Percentiles rank a stretch among this genome's conserved stretches.
phyloP scores from a whole-genome alignment of 495 filamentous ascomycete species.

The Xylaria palmicola region DNA sequence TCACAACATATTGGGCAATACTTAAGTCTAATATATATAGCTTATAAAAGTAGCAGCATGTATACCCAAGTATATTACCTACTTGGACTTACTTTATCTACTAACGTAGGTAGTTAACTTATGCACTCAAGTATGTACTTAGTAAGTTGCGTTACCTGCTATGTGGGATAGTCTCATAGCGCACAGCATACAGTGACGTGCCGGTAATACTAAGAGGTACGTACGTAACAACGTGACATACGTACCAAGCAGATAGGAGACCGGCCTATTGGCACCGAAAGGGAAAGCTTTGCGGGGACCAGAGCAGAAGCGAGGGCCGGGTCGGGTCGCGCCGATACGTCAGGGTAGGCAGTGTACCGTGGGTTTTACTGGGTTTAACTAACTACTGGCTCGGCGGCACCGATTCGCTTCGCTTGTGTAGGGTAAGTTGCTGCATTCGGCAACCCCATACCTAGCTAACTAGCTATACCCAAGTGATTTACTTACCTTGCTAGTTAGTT shows the following conservation, averaged over 20 bases:
- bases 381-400: conserved; percentile 13
- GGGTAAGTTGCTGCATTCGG: neutral
- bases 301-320: neutral
- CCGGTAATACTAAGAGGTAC: neutral
- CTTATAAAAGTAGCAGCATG: too few species aligned
- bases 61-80: too few species aligned
- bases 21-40: too few species aligned
- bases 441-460: conserved; percentile 3
- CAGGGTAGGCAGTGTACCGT: neutral
- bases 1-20: too few species aligned
- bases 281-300: conserved; percentile 3
- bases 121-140: too few species aligned
- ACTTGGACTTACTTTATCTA: too few species aligned
- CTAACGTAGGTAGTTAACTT: too few species aligned
- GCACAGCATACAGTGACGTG: too few species aligned
- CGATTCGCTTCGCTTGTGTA: neutral
- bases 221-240: neutral
- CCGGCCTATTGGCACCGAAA: conserved; percentile 3
- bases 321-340: conserved; percentile 7
- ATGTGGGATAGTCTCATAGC: too few species aligned
- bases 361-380: neutral
- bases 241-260: neutral
- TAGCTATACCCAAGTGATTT: too few species aligned
- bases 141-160: too few species aligned
- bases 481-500: neutral